These are phyloP conservation scores for Avena eriantha DNA, from an alignment of 176 grass and related monocot genomes.

Conservation along the genomic window DNA sequence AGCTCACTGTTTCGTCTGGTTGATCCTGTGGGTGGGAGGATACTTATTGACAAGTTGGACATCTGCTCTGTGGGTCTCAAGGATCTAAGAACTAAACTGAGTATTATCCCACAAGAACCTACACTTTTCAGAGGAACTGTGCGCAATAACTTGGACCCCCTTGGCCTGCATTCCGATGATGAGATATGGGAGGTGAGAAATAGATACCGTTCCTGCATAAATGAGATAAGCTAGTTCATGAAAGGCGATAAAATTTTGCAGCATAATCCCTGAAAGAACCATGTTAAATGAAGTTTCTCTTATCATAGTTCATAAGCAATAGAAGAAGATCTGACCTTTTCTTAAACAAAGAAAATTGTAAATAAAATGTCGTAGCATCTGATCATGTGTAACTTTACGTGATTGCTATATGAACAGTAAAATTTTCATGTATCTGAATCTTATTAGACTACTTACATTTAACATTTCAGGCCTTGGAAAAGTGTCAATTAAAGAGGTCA, in stretches of 20 bases:
- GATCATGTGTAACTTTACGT: conserved; percentile 13
- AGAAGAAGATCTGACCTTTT: conserved; percentile 29
- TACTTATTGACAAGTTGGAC: conserved; percentile 85
- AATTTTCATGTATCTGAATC: conserved; percentile 13
- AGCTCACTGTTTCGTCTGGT: conserved; percentile 88
- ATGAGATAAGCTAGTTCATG: not conserved
- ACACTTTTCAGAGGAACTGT: conserved; percentile 94
- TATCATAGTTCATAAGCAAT: conserved; percentile 11
- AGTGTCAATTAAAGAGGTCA: conserved; percentile 80
- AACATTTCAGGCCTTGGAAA: conserved; percentile 74
- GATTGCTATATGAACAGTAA: conserved; percentile 13
- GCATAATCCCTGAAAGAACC: conserved; percentile 31
- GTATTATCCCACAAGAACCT: conserved; percentile 96
- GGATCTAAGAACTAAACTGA: conserved; percentile 95
- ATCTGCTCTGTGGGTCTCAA: conserved; percentile 86
- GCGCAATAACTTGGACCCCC: conserved; percentile 87
- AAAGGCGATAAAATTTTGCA: conserved; percentile 13
- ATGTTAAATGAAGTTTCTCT: conserved; percentile 2
- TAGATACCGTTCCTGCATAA: not conserved
- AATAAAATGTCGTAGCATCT: not conserved
- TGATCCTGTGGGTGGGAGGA: conserved; percentile 73
- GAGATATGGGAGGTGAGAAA: conserved; percentile 96
- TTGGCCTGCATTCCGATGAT: conserved; percentile 74
- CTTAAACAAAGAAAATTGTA: not conserved
- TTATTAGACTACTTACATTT: conserved; percentile 32